phyloP scores from a whole-genome alignment of 805 yeast genomes.

The Saturnispora silvae region DNA sequence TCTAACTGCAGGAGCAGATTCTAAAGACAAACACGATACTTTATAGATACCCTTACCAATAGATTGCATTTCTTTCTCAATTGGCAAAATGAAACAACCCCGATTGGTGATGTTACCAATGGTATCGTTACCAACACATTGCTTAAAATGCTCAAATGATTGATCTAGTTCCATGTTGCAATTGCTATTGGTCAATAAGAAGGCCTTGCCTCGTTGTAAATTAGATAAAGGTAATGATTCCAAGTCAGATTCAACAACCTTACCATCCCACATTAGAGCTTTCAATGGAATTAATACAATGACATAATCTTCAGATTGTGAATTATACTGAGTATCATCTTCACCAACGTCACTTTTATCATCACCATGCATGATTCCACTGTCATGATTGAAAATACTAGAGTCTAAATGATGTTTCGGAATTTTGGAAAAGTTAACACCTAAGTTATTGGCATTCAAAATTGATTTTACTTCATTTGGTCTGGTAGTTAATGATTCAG shows the following conservation, averaged over 20 bases:
- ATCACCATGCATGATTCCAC: slow-evolving; percentile 19
- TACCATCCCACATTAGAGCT: slow-evolving; percentile 88
- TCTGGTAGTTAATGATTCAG: slow-evolving; percentile 37
- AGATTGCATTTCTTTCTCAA: slow-evolving; percentile 61
- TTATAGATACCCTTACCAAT: slow-evolving; percentile 58
- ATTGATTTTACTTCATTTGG: slow-evolving; percentile 36
- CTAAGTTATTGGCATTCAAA: slow-evolving; percentile 37
- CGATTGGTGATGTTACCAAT: slow-evolving; percentile 46
- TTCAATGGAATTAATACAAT: slow-evolving; percentile 68
- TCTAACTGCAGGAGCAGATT: slow-evolving; percentile 41
- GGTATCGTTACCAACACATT: slow-evolving; percentile 44
- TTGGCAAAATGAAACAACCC: slow-evolving; percentile 59
- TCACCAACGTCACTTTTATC: slow-evolving; percentile 7
- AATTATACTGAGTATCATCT: slow-evolving; percentile 12
- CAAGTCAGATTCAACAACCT: slow-evolving; percentile 41
- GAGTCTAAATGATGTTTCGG: slow-evolving; percentile 26
- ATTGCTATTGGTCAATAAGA: slow-evolving; percentile 65
- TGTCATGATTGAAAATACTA: too few species aligned
- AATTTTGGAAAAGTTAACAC: slow-evolving; percentile 35
- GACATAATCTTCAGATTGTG: slow-evolving; percentile 40
- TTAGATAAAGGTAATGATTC: slow-evolving; percentile 40
- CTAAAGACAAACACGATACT: slow-evolving; percentile 55
- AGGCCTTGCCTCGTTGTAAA: slow-evolving; percentile 55
- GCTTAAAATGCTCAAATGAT: slow-evolving; percentile 47
- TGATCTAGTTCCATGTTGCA: slow-evolving; percentile 40